Evolutionary conservation across 1,139 yeast genomes (phyloP), one percentile per base, ranked within the genome.

Genomic region (Eremothecium sinecaudum): DNA sequence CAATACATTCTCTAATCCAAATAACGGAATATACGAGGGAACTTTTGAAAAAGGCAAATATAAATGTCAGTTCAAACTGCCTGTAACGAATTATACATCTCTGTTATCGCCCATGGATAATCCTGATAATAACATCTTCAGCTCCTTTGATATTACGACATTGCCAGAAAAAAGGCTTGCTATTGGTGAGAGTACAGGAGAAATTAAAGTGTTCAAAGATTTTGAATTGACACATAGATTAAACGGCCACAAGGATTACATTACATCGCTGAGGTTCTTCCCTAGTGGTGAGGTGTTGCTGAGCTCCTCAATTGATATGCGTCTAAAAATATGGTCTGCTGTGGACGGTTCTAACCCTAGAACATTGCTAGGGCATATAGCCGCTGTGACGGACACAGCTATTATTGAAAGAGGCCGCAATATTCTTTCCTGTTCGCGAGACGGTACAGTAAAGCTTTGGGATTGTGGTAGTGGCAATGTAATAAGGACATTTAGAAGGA

Each of bases 371-470:
- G 71, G 71, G 1, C 83, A 76, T 37, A 62, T 47, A 12, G 48
- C 50, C 1, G 56, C 65, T 2, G 61, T 79, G 12, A 66, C 71
- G 2, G 75, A 63, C 39, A 41, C 71, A 2, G 64, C 55, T 3
- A 45, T 74, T 34, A 57, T 80, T 18, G 84, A 75, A 0, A 56
- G 71, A 13, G 92, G 92, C 2, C 58, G 90, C 22, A 79, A 80
- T 46, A 62, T 81, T 40, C 42, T 78, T 18, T 67, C 72, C 2
- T 61, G 71, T 3, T 66, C 73, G 8, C 36, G 43, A 4, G 80
- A 75, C 47, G 80, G 81, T 0, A 51, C 69, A 0, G 61, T 76
- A 2, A 62, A 59, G 29, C 47, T 81, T 25, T 80, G 84, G 86
- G 90, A 81, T 46, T 71, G 81, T 48, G 78, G 81, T 0, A 51